phyloP scores from a whole-genome alignment of 148 eudicot species.

The Dysphania ambrosioides region DNA sequence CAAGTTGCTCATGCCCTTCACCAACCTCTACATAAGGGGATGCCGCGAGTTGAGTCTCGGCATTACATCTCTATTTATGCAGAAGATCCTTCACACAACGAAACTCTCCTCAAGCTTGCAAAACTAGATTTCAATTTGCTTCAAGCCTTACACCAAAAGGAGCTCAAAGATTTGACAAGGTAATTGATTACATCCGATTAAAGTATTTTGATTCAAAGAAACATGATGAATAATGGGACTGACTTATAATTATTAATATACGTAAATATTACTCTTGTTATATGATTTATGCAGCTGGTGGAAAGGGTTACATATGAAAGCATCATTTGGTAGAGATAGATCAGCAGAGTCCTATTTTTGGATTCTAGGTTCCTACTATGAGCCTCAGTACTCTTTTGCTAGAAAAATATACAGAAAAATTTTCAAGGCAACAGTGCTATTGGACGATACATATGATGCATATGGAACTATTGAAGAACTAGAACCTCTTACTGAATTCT shows the following conservation, averaged over 20 bases:
- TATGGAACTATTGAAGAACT: conserved; percentile 48
- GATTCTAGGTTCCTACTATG: conserved; percentile 28
- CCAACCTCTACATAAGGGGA: conserved; percentile 35
- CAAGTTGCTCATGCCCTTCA: conserved; percentile 42
- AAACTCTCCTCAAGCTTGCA: conserved; percentile 34
- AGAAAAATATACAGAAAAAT: conserved; percentile 29
- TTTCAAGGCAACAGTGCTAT: conserved; percentile 13
- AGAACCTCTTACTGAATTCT: conserved; percentile 31
- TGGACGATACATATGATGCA: conserved; percentile 45
- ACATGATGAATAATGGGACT: too few relatives aligned
- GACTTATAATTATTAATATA: too few relatives aligned
- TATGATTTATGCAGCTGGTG: conserved; percentile 40
- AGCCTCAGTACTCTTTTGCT: conserved; percentile 34
- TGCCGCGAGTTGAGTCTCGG: conserved; percentile 44
- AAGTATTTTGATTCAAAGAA: too few relatives aligned
- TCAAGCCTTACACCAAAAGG: conserved; percentile 43
- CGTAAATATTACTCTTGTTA: neutral
- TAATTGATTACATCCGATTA: too few relatives aligned
- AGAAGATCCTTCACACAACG: conserved; percentile 20
- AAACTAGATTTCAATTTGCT: conserved; percentile 53
- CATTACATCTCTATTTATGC: conserved; percentile 42
- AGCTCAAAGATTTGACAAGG: conserved; percentile 37
- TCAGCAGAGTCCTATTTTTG: conserved; percentile 38
- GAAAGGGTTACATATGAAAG: conserved; percentile 29
- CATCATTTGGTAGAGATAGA: conserved; percentile 40